Base-by-base conservation (phyloP, 2,329 filamentous ascomycete species). In the Neodidymelliopsis sp. region DNA sequence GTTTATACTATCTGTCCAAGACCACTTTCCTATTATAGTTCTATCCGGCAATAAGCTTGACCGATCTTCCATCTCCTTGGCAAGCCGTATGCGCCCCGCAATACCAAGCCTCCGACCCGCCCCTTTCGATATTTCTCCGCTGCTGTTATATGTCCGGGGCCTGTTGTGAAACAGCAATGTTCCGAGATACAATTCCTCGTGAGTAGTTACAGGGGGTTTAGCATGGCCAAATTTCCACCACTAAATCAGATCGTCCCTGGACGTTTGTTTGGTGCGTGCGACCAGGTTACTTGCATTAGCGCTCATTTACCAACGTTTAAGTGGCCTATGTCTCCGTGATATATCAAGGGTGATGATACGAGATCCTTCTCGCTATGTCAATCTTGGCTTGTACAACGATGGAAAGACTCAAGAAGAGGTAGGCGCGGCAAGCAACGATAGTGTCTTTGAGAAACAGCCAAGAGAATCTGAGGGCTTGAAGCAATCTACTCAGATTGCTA, bases 71-170 rank as follows among this genome's bases (percentile, higher is more conserved):
- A 18, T 19, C 12, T 12, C 15, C 30, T 15, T 25, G n/a, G 7
- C 30, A 33, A 10, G 31, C 16, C 13, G 7, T n/a, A 9, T 19
- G 9, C 22, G 12, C 38, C 38, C 38, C 38, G 45, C 45, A 38
- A 27, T 33, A 33, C n/a, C 45, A 43, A 49, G 20, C 37, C 22
- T 37, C 20, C 22, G 22, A 28, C 28, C 38, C 31, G 38, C 13
- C 31, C 28, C 35, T 11, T 6, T 43, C 38, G 33, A 43, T 37
- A 43, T 49, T 42, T 33, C 27, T 43, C 45, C 33, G 31, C 38
- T 43, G 31, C 35, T 12, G 23, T n/a, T 18, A 19, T 23, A 37
- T 28, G 31, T 13, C 25, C 27, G 15, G 13, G 6, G 12, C 6
- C 18, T 24, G 16, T 25, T 34, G 19, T 27, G 22, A 23, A 9